These are phyloP conservation scores for Hirschfeldia incana DNA, from an alignment of 345 rosid species.

Conservation along the genomic window DNA sequence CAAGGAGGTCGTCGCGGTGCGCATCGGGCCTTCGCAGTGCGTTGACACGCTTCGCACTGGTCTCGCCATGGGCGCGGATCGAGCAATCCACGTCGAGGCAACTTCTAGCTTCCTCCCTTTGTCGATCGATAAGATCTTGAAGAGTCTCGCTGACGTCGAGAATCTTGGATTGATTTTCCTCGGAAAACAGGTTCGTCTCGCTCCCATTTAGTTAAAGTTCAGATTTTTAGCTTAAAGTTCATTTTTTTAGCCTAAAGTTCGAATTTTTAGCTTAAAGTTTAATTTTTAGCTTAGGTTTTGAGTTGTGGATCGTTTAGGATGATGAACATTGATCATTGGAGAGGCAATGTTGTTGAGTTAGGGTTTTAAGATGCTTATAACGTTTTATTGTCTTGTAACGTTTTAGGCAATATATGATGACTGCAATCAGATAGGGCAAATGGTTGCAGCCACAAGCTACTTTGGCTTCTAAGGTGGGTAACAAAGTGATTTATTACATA, in stretches of 20 bases:
- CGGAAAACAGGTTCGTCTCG: conserved; percentile 88
- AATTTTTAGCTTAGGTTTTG: no score
- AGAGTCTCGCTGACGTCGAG: conserved; percentile 70
- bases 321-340: no score
- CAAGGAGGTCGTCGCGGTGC: conserved; percentile 77
- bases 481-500: conserved; percentile 2
- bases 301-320: no score
- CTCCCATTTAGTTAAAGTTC: no score
- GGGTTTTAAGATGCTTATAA: no score
- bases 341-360: no score
- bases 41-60: conserved; percentile 89
- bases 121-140: conserved; percentile 75
- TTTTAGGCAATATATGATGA: conserved; percentile 96
- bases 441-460: conserved; percentile 99
- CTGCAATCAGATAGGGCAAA: conserved; percentile 96
- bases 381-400: no score
- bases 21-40: conserved; percentile 69
- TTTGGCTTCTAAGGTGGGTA: conserved; percentile 97
- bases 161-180: conserved; percentile 76
- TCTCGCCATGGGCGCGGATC: conserved; percentile 96
- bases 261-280: neutral
- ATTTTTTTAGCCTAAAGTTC: no score
- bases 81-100: conserved; percentile 77
- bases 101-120: conserved; percentile 54
- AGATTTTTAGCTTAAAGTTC: neutral